These are phyloP conservation scores for Ceratobasidium sp. DNA, from an alignment of 1,284 basidiomycete species.

Conservation along the genomic window DNA sequence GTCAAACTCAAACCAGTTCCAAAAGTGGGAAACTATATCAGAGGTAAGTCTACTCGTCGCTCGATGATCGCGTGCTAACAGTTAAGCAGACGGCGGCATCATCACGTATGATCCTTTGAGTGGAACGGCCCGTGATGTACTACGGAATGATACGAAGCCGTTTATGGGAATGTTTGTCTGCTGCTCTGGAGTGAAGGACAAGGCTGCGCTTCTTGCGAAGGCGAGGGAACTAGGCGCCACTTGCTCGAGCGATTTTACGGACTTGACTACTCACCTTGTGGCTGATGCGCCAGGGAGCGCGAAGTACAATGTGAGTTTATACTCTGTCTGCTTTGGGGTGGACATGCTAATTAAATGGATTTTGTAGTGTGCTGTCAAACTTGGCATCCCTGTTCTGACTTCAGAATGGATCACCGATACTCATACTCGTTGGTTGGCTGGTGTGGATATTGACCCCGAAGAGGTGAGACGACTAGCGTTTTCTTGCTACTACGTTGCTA, in stretches of 20 bases:
- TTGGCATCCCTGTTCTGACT: conserved; percentile 46
- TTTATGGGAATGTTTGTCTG: conserved; percentile 44
- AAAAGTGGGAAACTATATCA: not conserved
- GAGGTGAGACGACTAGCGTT: conserved; percentile 35
- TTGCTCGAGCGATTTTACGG: conserved; percentile 46
- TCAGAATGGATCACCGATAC: conserved; percentile 47
- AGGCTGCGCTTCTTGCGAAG: conserved; percentile 38
- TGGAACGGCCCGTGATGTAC: conserved; percentile 8
- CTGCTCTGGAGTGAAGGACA: conserved; percentile 46
- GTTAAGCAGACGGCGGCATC: conserved; percentile 16
- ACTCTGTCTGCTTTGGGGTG: not conserved
- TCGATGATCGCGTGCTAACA: conserved; percentile 9
- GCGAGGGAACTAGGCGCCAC: conserved; percentile 45
- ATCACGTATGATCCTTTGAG: not conserved
- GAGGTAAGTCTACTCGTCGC: not conserved
- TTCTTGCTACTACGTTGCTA: not conserved
- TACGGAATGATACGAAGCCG: conserved; percentile 37
- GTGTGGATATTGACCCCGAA: conserved; percentile 44
- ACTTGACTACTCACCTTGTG: conserved; percentile 48
- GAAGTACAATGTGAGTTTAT: conserved; percentile 47
- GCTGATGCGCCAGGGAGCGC: conserved; percentile 47
- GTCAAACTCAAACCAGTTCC: conserved; percentile 45
- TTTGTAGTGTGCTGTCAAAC: conserved; percentile 46
- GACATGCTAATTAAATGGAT: not conserved
- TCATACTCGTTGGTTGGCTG: conserved; percentile 47